A percentile compares a stretch with the other conserved stretches of the same genome.
Evolutionary conservation across 208 protist species (phyloP).

Genomic region (Zelonia costaricensis): DNA sequence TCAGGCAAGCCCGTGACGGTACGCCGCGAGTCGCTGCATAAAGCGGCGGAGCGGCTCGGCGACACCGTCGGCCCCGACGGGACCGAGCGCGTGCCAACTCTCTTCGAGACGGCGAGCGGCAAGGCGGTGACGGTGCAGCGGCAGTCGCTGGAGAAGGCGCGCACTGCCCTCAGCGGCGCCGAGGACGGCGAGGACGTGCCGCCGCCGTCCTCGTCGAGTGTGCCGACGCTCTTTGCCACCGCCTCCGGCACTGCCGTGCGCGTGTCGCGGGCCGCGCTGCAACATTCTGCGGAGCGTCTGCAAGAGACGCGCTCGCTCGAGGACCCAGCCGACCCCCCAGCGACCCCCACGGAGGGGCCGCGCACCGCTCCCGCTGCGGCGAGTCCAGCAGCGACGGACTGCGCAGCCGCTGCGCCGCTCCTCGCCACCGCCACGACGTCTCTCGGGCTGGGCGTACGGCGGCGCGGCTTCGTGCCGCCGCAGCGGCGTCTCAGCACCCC

Average conservation of each 20-base stretch:
- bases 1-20: conserved; percentile 40
- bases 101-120: conserved; percentile 38
- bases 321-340: too few relatives aligned
- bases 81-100: conserved; percentile 13
- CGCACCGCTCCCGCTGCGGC: not conserved
- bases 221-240: conserved; percentile 48
- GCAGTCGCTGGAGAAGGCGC: conserved; percentile 21
- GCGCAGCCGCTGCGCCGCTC: not conserved
- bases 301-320: too few relatives aligned
- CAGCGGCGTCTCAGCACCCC: conserved; percentile 10
- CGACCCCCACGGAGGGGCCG: not conserved
- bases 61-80: not conserved
- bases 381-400: not conserved
- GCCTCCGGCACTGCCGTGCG: conserved; percentile 37
- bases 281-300: not conserved
- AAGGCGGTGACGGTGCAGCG: conserved; percentile 34
- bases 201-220: not conserved
- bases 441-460: not conserved
- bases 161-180: too few relatives aligned
- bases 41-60: conserved; percentile 3
- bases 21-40: conserved; percentile 26
- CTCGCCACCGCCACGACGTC: not conserved
- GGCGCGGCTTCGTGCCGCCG: conserved; percentile 29
- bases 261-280: conserved; percentile 29
- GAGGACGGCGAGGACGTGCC: not conserved